Base-by-base conservation (phyloP, 805 yeast species). In the Metschnikowia similis region DNA sequence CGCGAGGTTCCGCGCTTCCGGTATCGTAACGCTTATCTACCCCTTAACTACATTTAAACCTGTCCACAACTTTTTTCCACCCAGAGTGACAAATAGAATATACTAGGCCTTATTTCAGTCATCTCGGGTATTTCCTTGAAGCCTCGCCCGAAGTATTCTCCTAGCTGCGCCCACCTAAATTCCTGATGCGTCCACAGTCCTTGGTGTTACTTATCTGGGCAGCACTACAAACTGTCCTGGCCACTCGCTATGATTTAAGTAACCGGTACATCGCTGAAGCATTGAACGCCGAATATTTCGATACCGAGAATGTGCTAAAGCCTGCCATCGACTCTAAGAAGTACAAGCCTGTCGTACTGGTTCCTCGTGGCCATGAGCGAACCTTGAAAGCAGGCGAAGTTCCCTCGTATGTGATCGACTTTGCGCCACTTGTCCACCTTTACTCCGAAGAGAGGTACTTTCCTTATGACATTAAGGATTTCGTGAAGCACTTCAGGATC, bases 371-470 rank as follows among this genome's bases (percentile, higher is more conserved):
- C 6, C 54, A 62, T 29, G 59, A 81, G 48, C 61, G 74, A 28
- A 71, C 78, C 0, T 48, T 82, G 11, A 52, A 58, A 14, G 66
- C 70, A 39, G 87, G 88, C 0, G 81, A 79, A 45, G 75, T 87
- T 2, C 95, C 94, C 0, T 63, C 64, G 7, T 87, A 81, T 64
- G 85, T 83, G 1, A 55, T 81, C 2, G 84, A 85, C 40, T 75
- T 77, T 61, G 81, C 87, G 4, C 98, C 99, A 0, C 69, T 84
- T 47, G 91, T 92, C 2, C 88, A 89, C 62, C 72, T 92, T 9
- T 91, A 92, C 69, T 83, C 95, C 1, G 99, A 92, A 62, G 99
- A 92, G 60, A 67, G 74, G 48, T 92, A 91, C 62, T 71, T 86
- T 56, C 96, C 99, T 0, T 89, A 89, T 58, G 95, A 89, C 60